phyloP scores from a whole-genome alignment of 163 green algal genomes.

The Scenedesmus sp. region DNA sequence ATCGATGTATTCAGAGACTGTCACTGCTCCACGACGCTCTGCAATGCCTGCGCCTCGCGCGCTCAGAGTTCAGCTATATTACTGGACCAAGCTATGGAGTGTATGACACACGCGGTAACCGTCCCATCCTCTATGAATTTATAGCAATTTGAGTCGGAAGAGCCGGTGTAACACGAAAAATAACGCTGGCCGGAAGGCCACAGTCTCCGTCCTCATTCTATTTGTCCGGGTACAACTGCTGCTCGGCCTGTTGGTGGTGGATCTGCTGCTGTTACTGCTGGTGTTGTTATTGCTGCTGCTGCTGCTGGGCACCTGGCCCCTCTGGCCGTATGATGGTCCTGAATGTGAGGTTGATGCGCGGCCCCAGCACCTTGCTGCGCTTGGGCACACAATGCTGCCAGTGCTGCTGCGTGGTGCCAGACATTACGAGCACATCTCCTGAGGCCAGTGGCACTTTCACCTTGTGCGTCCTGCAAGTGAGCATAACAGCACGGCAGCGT shows the following conservation, averaged over 20 bases:
- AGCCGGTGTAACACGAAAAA: no score
- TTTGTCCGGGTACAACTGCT: not conserved
- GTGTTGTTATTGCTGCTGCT: conserved; percentile 10
- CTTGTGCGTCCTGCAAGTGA: conserved; percentile 35
- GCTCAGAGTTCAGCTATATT: no score
- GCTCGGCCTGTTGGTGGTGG: not conserved
- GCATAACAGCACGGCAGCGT: not conserved
- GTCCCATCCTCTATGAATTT: no score
- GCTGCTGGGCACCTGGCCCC: not conserved
- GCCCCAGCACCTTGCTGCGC: conserved; percentile 16
- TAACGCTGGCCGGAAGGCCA: no score
- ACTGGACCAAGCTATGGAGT: no score
- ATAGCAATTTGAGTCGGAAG: no score
- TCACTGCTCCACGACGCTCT: no score
- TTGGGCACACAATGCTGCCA: conserved; percentile 52
- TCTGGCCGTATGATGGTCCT: conserved; percentile 37
- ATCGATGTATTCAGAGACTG: no score
- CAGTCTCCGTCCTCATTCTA: no score
- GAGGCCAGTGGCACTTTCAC: conserved; percentile 9
- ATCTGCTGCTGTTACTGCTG: not conserved
- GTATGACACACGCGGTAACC: no score
- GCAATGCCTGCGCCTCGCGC: no score
- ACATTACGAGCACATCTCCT: conserved; percentile 51
- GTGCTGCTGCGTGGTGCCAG: conserved; percentile 43
- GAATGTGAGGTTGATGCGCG: conserved; percentile 51